Evolutionary conservation across 331 rosid genomes (phyloP).

Genomic region (Erythrophleum ivorense): DNA sequence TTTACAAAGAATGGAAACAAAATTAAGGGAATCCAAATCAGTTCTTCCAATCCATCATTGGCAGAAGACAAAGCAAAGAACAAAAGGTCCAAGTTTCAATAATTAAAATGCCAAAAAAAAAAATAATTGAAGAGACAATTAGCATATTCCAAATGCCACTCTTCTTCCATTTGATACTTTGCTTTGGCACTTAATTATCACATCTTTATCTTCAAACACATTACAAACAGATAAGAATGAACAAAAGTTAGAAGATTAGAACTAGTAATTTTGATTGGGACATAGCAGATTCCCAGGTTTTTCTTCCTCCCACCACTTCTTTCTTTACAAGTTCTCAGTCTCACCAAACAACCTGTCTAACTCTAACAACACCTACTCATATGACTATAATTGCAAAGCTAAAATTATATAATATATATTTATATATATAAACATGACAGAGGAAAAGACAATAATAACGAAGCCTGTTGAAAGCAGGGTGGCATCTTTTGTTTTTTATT

Average conservation of each 20-base stretch:
- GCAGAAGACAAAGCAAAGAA: constrained; percentile 42
- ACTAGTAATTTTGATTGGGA: constrained; percentile 48
- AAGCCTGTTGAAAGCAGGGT: constrained; percentile 43
- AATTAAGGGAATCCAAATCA: constrained; percentile 10
- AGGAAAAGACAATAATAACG: constrained; percentile 52
- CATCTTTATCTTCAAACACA: constrained; percentile 31
- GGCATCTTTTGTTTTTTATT: constrained; percentile 46
- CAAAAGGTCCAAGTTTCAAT: constrained; percentile 17
- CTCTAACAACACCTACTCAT: constrained; percentile 44
- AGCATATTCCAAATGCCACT: constrained; percentile 36
- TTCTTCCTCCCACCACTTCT: constrained; percentile 37
- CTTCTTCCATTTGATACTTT: constrained; percentile 43
- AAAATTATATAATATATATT: neutral
- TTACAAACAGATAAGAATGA: constrained; percentile 19
- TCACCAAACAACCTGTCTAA: constrained; percentile 42
- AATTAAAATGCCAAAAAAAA: constrained; percentile 19
- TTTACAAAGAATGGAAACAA: neutral
- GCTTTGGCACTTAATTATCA: constrained; percentile 46
- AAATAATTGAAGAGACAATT: constrained; percentile 25
- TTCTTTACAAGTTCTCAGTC: constrained; percentile 47
- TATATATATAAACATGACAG: constrained; percentile 51
- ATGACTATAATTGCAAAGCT: constrained; percentile 45
- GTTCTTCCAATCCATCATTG: constrained; percentile 23
- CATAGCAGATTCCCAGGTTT: constrained; percentile 44
- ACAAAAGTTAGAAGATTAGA: constrained; percentile 52